phyloP scores from a whole-genome alignment of 2,329 filamentous ascomycete genomes.

The Endothia cerciana region DNA sequence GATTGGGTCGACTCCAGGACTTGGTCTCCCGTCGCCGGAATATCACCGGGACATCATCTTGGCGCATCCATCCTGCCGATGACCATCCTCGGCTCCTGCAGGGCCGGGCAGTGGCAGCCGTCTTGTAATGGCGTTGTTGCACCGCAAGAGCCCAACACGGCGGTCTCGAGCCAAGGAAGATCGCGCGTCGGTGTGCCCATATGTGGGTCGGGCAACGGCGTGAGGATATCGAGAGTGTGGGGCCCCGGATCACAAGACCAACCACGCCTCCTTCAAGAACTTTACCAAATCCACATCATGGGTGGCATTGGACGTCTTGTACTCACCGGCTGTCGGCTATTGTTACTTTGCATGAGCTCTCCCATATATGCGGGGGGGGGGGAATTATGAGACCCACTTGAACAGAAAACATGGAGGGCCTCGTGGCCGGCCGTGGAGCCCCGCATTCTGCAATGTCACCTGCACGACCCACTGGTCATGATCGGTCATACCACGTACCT shows the following conservation, averaged over 20 bases:
- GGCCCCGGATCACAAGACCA: background rate
- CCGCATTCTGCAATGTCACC: background rate
- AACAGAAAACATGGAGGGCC: background rate
- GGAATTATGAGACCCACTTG: background rate
- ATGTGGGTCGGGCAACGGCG: background rate
- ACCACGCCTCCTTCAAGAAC: background rate
- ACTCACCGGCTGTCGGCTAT: background rate
- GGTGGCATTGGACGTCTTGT: background rate
- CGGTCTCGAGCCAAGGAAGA: background rate
- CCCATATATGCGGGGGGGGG: background rate
- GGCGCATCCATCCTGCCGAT: background rate
- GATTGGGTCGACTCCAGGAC: background rate
- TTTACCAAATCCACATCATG: background rate
- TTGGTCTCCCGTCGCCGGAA: background rate
- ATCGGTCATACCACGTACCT: background rate
- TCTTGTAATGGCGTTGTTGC: background rate
- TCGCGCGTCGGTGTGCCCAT: background rate
- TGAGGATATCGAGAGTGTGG: background rate
- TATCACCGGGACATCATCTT: background rate
- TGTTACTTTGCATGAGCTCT: background rate
- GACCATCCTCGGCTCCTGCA: background rate
- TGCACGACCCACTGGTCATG: background rate
- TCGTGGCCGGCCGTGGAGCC: conserved; percentile 3
- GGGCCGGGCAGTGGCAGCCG: background rate
- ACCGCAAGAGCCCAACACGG: background rate